Evolutionary conservation across 148 eudicot genomes (phyloP).

Genomic region (Mesembryanthemum crystallinum): DNA sequence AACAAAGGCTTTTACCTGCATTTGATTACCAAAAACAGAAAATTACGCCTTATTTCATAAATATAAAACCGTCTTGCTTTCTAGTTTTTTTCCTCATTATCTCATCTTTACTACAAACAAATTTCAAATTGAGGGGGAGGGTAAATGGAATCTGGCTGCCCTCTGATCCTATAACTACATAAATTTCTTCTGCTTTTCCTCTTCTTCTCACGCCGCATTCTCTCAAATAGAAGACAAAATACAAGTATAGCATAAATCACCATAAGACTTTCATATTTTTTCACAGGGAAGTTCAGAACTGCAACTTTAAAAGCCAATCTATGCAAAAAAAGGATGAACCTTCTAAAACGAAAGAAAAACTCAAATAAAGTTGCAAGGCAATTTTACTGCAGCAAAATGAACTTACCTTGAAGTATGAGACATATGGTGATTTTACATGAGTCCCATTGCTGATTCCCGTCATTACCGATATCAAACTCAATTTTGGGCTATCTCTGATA

Average conservation of each 20-base stretch:
- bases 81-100: too few relatives aligned
- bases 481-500: slow-evolving; percentile 56
- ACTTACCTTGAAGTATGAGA: slow-evolving; percentile 72
- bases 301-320: background rate
- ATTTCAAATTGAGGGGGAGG: too few relatives aligned
- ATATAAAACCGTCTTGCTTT: too few relatives aligned
- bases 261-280: background rate
- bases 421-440: slow-evolving; percentile 80
- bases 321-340: background rate
- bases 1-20: slow-evolving; percentile 77
- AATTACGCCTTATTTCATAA: background rate
- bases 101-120: too few relatives aligned
- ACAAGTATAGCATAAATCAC: background rate
- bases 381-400: background rate
- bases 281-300: background rate
- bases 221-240: background rate
- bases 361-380: background rate
- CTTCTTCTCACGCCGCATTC: background rate
- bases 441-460: slow-evolving; percentile 56
- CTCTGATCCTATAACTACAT: too few relatives aligned
- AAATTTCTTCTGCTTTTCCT: background rate
- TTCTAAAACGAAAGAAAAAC: background rate
- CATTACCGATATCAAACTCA: slow-evolving; percentile 61
- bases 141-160: too few relatives aligned
- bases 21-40: background rate